Percentiles rank a stretch among this genome's conserved stretches.
Conservation (phyloP, 2,329 filamentous ascomycete genomes). For the Colletotrichum kahawae region DNA sequence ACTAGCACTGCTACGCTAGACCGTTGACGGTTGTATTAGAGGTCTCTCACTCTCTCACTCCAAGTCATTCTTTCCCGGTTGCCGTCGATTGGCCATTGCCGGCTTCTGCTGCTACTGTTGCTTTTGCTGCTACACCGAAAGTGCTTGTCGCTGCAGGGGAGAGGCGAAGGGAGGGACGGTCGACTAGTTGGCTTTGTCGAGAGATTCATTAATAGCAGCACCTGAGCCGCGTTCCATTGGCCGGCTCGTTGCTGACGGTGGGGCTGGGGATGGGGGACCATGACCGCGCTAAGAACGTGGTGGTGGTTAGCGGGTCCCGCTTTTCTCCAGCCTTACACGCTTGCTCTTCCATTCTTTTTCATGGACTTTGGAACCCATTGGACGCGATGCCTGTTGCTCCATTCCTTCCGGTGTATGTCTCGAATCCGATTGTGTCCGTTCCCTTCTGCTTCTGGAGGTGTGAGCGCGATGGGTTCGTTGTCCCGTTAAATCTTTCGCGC, state of each 20-base stretch:
- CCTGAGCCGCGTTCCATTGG: slow-evolving; percentile 8
- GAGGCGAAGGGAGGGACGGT: background rate
- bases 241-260: slow-evolving; percentile 7
- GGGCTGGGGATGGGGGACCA: background rate
- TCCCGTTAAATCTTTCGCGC: background rate
- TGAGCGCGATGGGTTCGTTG: background rate
- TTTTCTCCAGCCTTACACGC: slow-evolving; percentile 11
- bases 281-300: background rate
- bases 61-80: background rate
- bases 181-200: background rate
- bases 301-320: background rate
- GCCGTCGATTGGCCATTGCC: background rate
- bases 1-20: background rate
- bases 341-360: background rate
- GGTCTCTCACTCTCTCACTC: background rate
- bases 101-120: background rate
- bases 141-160: slow-evolving; percentile 4
- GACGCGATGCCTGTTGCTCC: background rate
- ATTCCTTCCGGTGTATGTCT: background rate
- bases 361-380: background rate
- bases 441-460: background rate
- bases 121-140: background rate
- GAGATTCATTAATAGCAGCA: slow-evolving; percentile 15
- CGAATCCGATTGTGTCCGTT: background rate
- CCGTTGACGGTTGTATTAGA: background rate